Evolutionary conservation across 352 stramenopile species (phyloP).

Genomic region (Phytophthora tentaculata): DNA sequence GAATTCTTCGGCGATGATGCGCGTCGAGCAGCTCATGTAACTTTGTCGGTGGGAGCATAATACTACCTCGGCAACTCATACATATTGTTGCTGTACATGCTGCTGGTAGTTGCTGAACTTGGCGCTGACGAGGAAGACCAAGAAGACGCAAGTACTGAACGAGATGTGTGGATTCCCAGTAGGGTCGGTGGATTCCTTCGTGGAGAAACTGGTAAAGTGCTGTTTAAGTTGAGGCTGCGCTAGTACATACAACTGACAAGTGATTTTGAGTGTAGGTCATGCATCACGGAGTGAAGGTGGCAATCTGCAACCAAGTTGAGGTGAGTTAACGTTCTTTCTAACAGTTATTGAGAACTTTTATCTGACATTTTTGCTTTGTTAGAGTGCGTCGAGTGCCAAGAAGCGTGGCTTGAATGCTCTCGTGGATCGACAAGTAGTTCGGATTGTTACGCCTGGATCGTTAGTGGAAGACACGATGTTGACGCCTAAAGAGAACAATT

Average conservation of each 20-base stretch:
- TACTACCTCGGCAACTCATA: background rate
- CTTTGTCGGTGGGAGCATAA: background rate
- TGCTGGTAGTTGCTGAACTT: constrained; percentile 66
- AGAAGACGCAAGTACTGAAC: constrained; percentile 61
- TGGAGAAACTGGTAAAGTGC: constrained; percentile 74
- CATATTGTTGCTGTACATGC: constrained; percentile 1
- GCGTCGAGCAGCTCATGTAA: constrained; percentile 68
- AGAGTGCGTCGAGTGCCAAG: constrained; percentile 59
- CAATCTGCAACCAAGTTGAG: constrained; percentile 85
- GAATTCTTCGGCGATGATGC: constrained; percentile 86
- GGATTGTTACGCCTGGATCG: constrained; percentile 77
- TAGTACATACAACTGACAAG: background rate
- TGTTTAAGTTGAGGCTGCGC: background rate
- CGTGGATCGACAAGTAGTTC: constrained; percentile 79
- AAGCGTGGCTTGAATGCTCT: constrained; percentile 65
- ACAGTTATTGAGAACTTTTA: background rate
- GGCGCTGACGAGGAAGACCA: constrained; percentile 71
- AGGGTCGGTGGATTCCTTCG: constrained; percentile 73
- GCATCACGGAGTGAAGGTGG: constrained; percentile 85
- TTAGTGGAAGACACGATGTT: constrained; percentile 84
- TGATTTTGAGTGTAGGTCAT: constrained; percentile 51
- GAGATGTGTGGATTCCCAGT: constrained; percentile 85
- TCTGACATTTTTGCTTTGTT: background rate
- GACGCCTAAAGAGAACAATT: constrained; percentile 79
- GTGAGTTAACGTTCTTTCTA: constrained; percentile 22